These are phyloP conservation scores for Penicillium vulpinum DNA, from an alignment of 2,329 filamentous ascomycete species.

Conservation along the genomic window DNA sequence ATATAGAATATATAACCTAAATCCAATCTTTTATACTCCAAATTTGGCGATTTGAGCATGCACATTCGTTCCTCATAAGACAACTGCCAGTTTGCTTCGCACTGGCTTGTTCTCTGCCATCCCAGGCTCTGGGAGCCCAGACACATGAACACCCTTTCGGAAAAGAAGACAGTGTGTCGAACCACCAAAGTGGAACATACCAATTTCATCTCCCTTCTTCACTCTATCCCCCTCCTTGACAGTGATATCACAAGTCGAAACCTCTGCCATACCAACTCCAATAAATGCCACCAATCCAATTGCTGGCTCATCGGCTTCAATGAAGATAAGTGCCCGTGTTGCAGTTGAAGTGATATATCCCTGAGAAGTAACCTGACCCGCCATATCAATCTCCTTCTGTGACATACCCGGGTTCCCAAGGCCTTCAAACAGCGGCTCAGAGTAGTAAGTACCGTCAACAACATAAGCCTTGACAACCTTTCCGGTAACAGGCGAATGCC, in stretches of 20 bases:
- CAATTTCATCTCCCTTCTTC: constrained; percentile 68
- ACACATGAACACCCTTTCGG: constrained; percentile 32
- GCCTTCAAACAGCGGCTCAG: constrained; percentile 58
- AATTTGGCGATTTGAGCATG: not conserved
- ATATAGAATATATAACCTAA: too few relatives aligned
- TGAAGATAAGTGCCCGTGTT: constrained; percentile 67
- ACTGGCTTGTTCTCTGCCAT: constrained; percentile 30
- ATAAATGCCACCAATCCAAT: constrained; percentile 72
- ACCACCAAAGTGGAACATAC: constrained; percentile 82
- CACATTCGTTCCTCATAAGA: not conserved
- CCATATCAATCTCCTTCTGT: constrained; percentile 30
- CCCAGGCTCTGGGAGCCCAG: constrained; percentile 29
- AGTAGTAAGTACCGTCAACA: constrained; percentile 67
- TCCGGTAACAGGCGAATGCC: constrained; percentile 69
- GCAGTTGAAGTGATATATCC: constrained; percentile 68
- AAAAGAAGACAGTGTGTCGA: constrained; percentile 70
- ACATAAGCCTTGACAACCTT: constrained; percentile 59
- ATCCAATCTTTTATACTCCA: not conserved
- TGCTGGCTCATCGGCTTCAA: constrained; percentile 65
- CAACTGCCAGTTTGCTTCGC: constrained; percentile 25
- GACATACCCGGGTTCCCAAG: constrained; percentile 34
- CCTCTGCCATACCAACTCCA: constrained; percentile 74
- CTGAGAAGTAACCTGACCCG: constrained; percentile 50
- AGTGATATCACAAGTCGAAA: constrained; percentile 70
- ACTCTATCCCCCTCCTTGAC: constrained; percentile 66